Percentiles rank a stretch among this genome's conserved stretches.
These are phyloP conservation scores for Nannochloropsis salina DNA, from an alignment of 108 stramenopile species.

Conservation along the genomic window DNA sequence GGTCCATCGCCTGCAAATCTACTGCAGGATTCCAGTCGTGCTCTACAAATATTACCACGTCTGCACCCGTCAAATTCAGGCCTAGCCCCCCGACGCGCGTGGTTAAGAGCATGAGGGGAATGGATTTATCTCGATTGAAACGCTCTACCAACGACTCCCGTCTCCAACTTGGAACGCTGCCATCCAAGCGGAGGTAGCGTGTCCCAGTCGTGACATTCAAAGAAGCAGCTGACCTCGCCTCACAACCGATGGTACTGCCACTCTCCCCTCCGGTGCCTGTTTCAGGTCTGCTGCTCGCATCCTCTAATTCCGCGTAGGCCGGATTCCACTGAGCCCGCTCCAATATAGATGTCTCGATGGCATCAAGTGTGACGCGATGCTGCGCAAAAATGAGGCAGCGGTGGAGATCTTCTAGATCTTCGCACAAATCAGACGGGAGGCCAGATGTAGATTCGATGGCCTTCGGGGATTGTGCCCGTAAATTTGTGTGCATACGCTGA, in stretches of 20 bases:
- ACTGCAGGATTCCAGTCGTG: slow-evolving; percentile 57
- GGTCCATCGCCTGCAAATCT: slow-evolving; percentile 63
- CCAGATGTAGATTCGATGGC: neutral
- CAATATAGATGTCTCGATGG: slow-evolving; percentile 70
- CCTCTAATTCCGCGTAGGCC: neutral
- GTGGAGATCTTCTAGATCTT: neutral
- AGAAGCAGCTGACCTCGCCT: neutral
- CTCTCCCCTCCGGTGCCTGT: neutral
- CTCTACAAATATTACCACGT: slow-evolving; percentile 56
- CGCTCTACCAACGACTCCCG: slow-evolving; percentile 31
- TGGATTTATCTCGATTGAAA: slow-evolving; percentile 36
- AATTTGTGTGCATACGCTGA: no score
- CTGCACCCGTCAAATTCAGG: slow-evolving; percentile 56
- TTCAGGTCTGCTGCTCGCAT: neutral
- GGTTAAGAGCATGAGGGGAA: slow-evolving; percentile 52
- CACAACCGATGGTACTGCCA: neutral
- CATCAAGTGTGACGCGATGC: slow-evolving; percentile 56
- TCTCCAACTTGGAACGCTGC: slow-evolving; percentile 30
- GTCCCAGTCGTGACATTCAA: neutral
- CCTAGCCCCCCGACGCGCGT: slow-evolving; percentile 53
- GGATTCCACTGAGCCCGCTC: slow-evolving; percentile 34
- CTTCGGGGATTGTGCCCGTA: neutral
- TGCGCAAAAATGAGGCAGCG: slow-evolving; percentile 53
- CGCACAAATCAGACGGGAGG: no score
- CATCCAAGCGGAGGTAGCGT: slow-evolving; percentile 48